Conservation (phyloP, 331 rosid genomes). For the Erythrophleum ivorense region DNA sequence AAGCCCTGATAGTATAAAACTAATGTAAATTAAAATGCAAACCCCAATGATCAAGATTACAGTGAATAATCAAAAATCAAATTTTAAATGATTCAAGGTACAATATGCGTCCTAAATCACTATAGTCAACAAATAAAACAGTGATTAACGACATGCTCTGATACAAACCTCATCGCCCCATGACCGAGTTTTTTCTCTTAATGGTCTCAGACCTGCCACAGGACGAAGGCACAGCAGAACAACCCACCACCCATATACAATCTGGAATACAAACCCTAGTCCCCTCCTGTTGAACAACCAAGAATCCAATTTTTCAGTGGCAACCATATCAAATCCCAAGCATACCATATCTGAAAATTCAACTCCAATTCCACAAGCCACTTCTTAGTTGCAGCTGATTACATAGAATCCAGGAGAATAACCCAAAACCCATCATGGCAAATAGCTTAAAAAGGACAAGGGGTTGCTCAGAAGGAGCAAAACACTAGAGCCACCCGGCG, state of each 20-base stretch:
- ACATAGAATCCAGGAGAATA: conserved; percentile 42
- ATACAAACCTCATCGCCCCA: conserved; percentile 93
- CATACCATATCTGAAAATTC: conserved; percentile 47
- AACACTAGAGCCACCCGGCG: conserved; percentile 44
- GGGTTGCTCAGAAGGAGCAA: conserved; percentile 75
- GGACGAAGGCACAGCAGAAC: conserved; percentile 54
- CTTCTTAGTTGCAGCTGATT: conserved; percentile 45
- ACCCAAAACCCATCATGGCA: conserved; percentile 49
- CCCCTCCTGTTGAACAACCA: conserved; percentile 45
- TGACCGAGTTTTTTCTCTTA: conserved; percentile 79
- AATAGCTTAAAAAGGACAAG: conserved; percentile 43
- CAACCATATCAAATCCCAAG: conserved; percentile 51
- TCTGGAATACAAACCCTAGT: conserved; percentile 46
- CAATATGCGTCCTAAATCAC: conserved; percentile 15
- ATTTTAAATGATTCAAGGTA: conserved; percentile 11
- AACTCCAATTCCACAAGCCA: conserved; percentile 53
- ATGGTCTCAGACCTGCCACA: conserved; percentile 78
- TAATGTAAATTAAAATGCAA: not conserved
- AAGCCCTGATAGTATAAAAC: not conserved
- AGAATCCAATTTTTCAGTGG: conserved; percentile 43
- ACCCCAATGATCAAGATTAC: conserved; percentile 1
- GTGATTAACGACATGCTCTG: conserved; percentile 17
- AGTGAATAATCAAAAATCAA: not conserved
- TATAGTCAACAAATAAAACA: conserved; percentile 5
- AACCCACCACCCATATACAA: conserved; percentile 56